phyloP scores from a whole-genome alignment of 192 early-diverging fungal species.

The Funneliformis geosporum region DNA sequence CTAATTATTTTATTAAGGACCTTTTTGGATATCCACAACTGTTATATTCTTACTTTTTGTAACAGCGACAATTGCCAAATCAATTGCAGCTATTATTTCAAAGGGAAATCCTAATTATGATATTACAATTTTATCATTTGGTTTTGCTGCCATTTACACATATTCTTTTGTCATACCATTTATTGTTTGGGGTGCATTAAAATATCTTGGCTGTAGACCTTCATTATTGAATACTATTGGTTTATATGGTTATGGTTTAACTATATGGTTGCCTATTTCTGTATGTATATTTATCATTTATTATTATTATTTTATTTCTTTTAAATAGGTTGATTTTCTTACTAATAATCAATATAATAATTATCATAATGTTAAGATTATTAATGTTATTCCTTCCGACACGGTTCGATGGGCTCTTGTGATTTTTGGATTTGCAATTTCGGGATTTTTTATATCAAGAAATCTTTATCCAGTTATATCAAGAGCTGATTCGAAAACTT shows the following conservation, averaged over 20 bases:
- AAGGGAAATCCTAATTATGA: constrained; percentile 67
- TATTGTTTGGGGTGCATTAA: constrained; percentile 76
- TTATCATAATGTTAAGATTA: constrained; percentile 46
- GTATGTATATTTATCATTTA: constrained; percentile 45
- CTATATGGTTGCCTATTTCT: constrained; percentile 92
- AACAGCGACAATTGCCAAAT: constrained; percentile 84
- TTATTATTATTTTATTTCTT: constrained; percentile 13
- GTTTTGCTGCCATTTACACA: constrained; percentile 77
- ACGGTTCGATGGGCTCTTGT: constrained; percentile 84
- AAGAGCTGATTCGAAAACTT: constrained; percentile 67
- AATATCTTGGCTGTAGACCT: constrained; percentile 83
- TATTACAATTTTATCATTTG: constrained; percentile 80
- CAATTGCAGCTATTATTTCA: constrained; percentile 70
- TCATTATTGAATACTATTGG: constrained; percentile 85
- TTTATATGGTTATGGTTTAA: constrained; percentile 89
- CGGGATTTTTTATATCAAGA: constrained; percentile 58
- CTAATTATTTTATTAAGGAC: constrained; percentile 55
- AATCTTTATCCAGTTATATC: constrained; percentile 66
- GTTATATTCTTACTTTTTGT: constrained; percentile 97
- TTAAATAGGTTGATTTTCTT: not conserved
- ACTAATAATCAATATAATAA: constrained; percentile 78
- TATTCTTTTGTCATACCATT: constrained; percentile 74
- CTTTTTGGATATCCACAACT: constrained; percentile 97
- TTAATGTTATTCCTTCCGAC: constrained; percentile 83
- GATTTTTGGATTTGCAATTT: constrained; percentile 69